Percentiles rank a stretch among this genome's conserved stretches.
Evolutionary conservation across 2,329 filamentous ascomycete genomes (phyloP).

Genomic region (Blastomyces parvus): DNA sequence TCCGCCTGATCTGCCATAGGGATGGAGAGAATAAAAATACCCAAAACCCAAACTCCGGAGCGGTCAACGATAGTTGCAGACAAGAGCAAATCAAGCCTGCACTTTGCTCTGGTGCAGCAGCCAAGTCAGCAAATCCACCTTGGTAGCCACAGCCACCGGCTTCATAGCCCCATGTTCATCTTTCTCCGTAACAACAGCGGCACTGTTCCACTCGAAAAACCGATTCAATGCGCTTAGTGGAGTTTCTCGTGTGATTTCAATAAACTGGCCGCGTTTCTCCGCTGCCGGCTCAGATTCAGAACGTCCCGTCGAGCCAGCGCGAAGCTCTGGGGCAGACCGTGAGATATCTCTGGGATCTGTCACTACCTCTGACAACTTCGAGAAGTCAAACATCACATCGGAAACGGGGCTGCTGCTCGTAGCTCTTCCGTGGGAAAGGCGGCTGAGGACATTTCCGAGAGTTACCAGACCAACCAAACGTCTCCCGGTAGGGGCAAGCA

Average conservation of each 20-base stretch:
- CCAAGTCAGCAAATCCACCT: slow-evolving; percentile 90
- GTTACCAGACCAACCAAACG: slow-evolving; percentile 87
- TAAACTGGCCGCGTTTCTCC: slow-evolving; percentile 58
- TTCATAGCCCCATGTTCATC: slow-evolving; percentile 53
- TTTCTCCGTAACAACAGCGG: slow-evolving; percentile 83
- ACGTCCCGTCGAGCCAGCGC: not conserved
- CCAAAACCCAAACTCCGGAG: slow-evolving; percentile 18
- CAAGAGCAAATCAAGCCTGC: slow-evolving; percentile 12
- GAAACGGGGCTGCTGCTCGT: slow-evolving; percentile 62
- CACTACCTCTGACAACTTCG: slow-evolving; percentile 74
- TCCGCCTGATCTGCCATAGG: not conserved
- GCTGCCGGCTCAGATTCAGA: not conserved
- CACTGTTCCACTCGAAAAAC: slow-evolving; percentile 98
- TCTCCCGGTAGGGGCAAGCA: slow-evolving; percentile 59
- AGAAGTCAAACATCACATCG: slow-evolving; percentile 96
- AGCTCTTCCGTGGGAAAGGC: slow-evolving; percentile 75
- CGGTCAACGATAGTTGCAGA: not conserved
- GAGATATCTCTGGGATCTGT: slow-evolving; percentile 67
- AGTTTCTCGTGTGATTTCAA: slow-evolving; percentile 89
- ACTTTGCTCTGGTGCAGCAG: slow-evolving; percentile 58
- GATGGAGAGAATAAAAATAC: slow-evolving; percentile 10
- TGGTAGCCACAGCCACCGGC: slow-evolving; percentile 85
- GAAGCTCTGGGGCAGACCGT: not conserved
- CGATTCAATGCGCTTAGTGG: slow-evolving; percentile 71
- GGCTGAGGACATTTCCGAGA: slow-evolving; percentile 84